Evolutionary conservation across 2,329 filamentous ascomycete genomes (phyloP), one percentile per base, ranked within the genome.

Genomic region (Botrytis hyacinthi): DNA sequence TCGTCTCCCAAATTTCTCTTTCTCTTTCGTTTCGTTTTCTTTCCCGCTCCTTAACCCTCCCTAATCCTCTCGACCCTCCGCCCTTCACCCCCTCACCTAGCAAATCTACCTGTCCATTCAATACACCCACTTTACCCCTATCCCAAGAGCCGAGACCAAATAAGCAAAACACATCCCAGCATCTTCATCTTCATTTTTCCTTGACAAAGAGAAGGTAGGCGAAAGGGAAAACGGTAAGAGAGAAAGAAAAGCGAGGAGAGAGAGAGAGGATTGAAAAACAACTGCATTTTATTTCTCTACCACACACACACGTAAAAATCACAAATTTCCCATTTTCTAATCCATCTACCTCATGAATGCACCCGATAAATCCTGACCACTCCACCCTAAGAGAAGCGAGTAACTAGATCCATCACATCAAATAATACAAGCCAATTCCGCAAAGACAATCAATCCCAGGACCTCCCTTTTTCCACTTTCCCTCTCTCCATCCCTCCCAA

Each of bases 191-290:
- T 20, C 18, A 46, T 46, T 2, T 44, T 42, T 16, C 7, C 7
- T 46, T 20, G 0, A 46, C 8, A 2, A 4, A 46, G 2, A 20
- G 1, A 7, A 44, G 18, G 1, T 9, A 1, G 9, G 8, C 1
- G 10, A 48, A 9, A 12, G 12, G 22, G 10, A 26, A 26, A 1
- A 46, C 22, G 1, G 20, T 44, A 14, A 42, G 40, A 16, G 40
- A 18, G 4, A 14, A 48, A 18, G 20, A 8, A 46, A 4, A 46
- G n/a, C n/a, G n/a, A n/a, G n/a, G 2, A 48, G 22, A 26, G 20
- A 4, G 4, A 22, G 9, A 12, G 12, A 51, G 22, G 4, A 14
- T 51, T 14, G 2, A 51, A 26, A 10, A 40, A 40, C 22, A 51
- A 16, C 1, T 54, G 16, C 26, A n/a, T n/a, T 57, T 57, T 3